Conservation (phyloP, 2,329 filamentous ascomycete genomes). For the Aurifilum marmelostoma region DNA sequence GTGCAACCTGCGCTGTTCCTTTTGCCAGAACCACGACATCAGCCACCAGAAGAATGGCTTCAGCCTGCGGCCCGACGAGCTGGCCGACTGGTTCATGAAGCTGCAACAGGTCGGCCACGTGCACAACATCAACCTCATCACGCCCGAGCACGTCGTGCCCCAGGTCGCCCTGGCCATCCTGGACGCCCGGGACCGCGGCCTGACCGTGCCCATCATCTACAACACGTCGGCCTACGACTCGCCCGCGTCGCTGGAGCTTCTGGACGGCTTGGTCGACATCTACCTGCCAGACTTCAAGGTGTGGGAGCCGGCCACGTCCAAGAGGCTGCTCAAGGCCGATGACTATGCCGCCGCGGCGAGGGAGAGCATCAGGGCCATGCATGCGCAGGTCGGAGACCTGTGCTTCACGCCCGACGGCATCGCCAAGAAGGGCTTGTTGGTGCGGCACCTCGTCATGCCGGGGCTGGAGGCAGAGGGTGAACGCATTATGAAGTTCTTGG, state of each 20-base stretch:
- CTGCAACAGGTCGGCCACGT: conserved; percentile 77
- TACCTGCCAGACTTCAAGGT: conserved; percentile 91
- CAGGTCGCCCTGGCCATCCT: conserved; percentile 80
- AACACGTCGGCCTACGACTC: conserved; percentile 85
- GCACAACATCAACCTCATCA: conserved; percentile 91
- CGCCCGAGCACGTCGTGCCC: conserved; percentile 83
- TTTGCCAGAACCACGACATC: conserved; percentile 84
- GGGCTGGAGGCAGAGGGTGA: conserved; percentile 74
- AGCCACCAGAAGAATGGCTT: conserved; percentile 80
- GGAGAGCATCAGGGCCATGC: conserved; percentile 81
- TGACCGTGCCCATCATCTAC: conserved; percentile 77
- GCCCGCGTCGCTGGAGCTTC: conserved; percentile 68
- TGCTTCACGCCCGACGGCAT: conserved; percentile 82
- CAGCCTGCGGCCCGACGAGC: conserved; percentile 75
- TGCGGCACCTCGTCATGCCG: conserved; percentile 85
- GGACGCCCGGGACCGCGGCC: conserved; percentile 69
- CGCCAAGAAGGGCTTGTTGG: conserved; percentile 74
- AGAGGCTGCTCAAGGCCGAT: conserved; percentile 75
- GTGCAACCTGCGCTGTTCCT: conserved; percentile 73
- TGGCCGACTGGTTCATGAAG: conserved; percentile 81
- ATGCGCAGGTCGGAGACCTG: conserved; percentile 79
- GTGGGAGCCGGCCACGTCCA: conserved; percentile 69
- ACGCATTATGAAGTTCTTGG: conserved; percentile 77
- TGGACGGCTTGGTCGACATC: conserved; percentile 82
- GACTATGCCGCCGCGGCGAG: conserved; percentile 73